Conservation (phyloP, 257 asterid genomes). For the Nicotiana benthamiana region DNA sequence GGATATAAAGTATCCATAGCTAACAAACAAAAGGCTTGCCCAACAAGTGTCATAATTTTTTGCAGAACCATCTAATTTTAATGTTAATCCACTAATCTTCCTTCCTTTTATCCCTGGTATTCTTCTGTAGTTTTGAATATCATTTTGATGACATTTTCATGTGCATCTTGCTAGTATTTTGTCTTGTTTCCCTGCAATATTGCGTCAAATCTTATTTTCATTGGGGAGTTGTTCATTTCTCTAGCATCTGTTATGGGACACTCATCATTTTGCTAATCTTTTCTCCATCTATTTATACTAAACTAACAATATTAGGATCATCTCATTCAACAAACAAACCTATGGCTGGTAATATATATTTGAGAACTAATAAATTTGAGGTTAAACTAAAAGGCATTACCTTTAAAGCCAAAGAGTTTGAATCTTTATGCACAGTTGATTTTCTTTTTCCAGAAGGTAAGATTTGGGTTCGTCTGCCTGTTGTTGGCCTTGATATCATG, state of each 20-base stretch:
- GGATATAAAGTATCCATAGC: neutral
- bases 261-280: neutral
- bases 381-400: conserved; percentile 81
- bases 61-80: conserved; percentile 4
- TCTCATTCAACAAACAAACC: neutral
- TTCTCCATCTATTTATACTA: neutral
- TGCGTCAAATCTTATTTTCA: neutral
- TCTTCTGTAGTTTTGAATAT: neutral
- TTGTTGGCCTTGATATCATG: conserved; percentile 83
- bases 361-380: conserved; percentile 58
- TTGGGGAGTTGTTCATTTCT: neutral
- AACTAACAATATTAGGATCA: neutral
- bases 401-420: conserved; percentile 70
- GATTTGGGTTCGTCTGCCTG: conserved; percentile 52
- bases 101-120: neutral
- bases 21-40: neutral
- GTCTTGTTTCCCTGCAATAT: neutral
- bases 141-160: neutral
- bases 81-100: neutral
- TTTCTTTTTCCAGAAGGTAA: conserved; percentile 69
- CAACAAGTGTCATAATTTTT: neutral
- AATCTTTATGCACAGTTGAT: conserved; percentile 53
- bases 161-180: neutral
- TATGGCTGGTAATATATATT: conserved; percentile 71
- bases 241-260: neutral